Conservation (phyloP, 345 rosid species). For the Gynandropsis gynandra region DNA sequence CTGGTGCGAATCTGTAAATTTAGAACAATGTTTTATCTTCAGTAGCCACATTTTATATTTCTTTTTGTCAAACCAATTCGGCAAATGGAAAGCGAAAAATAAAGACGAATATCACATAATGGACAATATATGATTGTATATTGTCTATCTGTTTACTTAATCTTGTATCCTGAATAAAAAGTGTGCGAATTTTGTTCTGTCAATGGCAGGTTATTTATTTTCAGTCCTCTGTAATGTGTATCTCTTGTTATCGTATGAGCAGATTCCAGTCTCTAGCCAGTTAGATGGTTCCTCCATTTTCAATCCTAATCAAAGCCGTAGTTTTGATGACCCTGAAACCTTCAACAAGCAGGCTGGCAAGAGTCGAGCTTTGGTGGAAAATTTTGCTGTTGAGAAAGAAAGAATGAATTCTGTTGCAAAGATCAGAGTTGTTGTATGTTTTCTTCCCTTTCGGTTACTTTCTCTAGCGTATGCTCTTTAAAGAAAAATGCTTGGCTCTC, state of each 20-base stretch:
- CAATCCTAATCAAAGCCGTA: constrained; percentile 62
- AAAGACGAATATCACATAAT: neutral
- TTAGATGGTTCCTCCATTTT: constrained; percentile 55
- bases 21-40: neutral
- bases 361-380: constrained; percentile 56
- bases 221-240: neutral
- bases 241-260: constrained; percentile 17
- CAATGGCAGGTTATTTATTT: too few relatives aligned
- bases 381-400: constrained; percentile 78
- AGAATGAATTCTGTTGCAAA: constrained; percentile 84
- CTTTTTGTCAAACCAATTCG: neutral
- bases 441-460: constrained; percentile 5
- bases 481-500: neutral
- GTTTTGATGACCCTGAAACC: constrained; percentile 79
- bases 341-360: constrained; percentile 65
- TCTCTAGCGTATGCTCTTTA: neutral
- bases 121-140: constrained; percentile 9
- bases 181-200: neutral
- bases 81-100: neutral
- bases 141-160: neutral
- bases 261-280: constrained; percentile 60
- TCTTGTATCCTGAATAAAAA: neutral
- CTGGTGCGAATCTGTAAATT: too few relatives aligned
- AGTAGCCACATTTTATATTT: neutral
- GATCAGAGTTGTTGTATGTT: constrained; percentile 96